Base-by-base conservation (phyloP, 2,329 filamentous ascomycete species). In the Nemania sp. region DNA sequence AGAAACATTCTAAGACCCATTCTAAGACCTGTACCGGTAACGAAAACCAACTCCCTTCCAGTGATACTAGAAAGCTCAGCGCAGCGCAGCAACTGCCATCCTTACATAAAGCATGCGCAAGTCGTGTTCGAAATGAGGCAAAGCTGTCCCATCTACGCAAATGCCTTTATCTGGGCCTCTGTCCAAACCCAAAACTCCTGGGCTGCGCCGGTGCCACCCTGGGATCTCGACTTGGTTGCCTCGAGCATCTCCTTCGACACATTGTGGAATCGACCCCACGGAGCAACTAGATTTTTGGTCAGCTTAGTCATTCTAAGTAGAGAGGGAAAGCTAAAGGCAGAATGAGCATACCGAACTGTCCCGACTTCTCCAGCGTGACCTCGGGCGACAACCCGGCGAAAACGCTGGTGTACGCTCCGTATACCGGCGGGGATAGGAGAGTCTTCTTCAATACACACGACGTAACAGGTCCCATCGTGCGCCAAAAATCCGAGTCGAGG, bases 341-440 rank as follows among this genome's bases (percentile, higher is more conserved):
- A 41, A 11, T 15, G 6, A 40, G n/a, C 24, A 41, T 15, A 68
- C 61, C 57, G 56, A 61, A 66, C 9, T 49, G 49, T n/a, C 63
- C 63, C 3, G 60, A 62, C 31, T 70, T 67, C 22, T 70, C 64
- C 9, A 66, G 26, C 1, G 66, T 72, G 22, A 74, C 60, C 0
- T 74, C 68, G 0, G 68, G 64, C 1, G 70, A 70, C n/a, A 74
- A 61, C 0, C 70, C 73, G 9, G 71, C 71, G 42, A 66, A 76
- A 0, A 77, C 56, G 54, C 73, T 68, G 0, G 74, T 75, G 56
- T 74, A 76, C 0, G 71, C 72, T 2, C 73, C 74, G 42, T 64
- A 57, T 41, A 28, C 42, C 3, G 61, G 30, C 12, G 61, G 56
- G 42, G 63, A 55, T 2, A 44, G 30, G 1, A 61, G 11, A 0